Conservation (phyloP, 345 rosid genomes). For the Populus tremula region DNA sequence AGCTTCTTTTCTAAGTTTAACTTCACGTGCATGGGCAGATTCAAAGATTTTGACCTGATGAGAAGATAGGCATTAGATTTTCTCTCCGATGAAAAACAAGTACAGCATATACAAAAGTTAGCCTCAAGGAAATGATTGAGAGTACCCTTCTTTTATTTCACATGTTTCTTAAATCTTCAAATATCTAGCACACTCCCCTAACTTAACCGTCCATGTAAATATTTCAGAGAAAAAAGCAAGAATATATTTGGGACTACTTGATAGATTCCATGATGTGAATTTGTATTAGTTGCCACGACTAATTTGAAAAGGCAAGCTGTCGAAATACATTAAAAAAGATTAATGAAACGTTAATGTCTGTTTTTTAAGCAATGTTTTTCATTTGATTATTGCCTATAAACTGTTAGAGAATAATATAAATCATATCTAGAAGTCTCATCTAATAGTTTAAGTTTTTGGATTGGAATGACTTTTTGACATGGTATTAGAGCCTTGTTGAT, state of each 20-base stretch:
- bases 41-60: constrained; percentile 49
- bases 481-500: too few relatives aligned
- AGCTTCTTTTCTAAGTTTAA: constrained; percentile 42
- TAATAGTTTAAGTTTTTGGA: too few relatives aligned
- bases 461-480: too few relatives aligned
- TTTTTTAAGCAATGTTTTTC: not conserved
- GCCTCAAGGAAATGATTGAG: not conserved
- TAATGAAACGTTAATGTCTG: not conserved
- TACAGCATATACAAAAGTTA: constrained; percentile 2
- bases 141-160: not conserved
- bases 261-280: not conserved
- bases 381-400: too few relatives aligned
- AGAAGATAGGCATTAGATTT: constrained; percentile 5
- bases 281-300: not conserved
- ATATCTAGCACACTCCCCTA: not conserved
- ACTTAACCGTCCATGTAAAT: not conserved
- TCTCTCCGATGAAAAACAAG: not conserved
- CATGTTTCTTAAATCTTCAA: not conserved
- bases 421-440: too few relatives aligned
- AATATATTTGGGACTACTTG: not conserved
- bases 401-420: too few relatives aligned
- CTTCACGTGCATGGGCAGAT: constrained; percentile 42
- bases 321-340: not conserved
- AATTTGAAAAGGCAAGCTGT: not conserved
- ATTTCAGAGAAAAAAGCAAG: not conserved